phyloP scores from a whole-genome alignment of 208 protist species.

The Leishmania arabica region DNA sequence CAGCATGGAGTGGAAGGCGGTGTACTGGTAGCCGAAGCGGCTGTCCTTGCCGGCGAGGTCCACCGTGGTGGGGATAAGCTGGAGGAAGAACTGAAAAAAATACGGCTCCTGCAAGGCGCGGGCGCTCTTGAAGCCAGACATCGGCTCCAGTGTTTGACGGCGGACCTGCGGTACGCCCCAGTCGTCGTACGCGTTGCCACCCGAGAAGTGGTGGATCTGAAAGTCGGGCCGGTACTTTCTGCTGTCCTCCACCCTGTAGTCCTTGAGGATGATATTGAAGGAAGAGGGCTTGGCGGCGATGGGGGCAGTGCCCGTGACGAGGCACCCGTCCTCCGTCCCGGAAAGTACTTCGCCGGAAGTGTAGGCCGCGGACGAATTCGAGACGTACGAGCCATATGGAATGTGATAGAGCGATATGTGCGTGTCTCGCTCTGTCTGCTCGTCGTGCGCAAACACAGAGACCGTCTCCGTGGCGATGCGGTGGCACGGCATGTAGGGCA shows the following conservation, averaged over 20 bases:
- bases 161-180: conserved; percentile 31
- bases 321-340: conserved; percentile 27
- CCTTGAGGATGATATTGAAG: conserved; percentile 29
- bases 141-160: conserved; percentile 18
- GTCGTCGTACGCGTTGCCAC: conserved; percentile 22
- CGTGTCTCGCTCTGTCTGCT: neutral
- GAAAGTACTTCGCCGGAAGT: conserved; percentile 8
- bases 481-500: conserved; percentile 31
- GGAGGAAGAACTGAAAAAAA: conserved; percentile 37
- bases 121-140: conserved; percentile 4
- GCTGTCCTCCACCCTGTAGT: conserved; percentile 16
- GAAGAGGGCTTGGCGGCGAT: conserved; percentile 3
- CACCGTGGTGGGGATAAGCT: conserved; percentile 37
- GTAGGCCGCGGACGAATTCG: conserved; percentile 6
- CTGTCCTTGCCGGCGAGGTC: conserved; percentile 16
- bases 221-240: conserved; percentile 20
- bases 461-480: conserved; percentile 20
- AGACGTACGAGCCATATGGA: conserved; percentile 9
- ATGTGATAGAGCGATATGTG: conserved; percentile 16
- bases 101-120: neutral
- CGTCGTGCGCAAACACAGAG: neutral
- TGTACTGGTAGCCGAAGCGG: conserved; percentile 22
- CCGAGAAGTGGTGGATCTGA: conserved; percentile 16
- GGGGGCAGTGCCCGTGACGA: conserved; percentile 23
- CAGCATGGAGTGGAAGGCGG: conserved; percentile 32